Evolutionary conservation across 345 rosid species (phyloP), one percentile per base, ranked within the genome.

Genomic region (Lumnitzera racemosa): DNA sequence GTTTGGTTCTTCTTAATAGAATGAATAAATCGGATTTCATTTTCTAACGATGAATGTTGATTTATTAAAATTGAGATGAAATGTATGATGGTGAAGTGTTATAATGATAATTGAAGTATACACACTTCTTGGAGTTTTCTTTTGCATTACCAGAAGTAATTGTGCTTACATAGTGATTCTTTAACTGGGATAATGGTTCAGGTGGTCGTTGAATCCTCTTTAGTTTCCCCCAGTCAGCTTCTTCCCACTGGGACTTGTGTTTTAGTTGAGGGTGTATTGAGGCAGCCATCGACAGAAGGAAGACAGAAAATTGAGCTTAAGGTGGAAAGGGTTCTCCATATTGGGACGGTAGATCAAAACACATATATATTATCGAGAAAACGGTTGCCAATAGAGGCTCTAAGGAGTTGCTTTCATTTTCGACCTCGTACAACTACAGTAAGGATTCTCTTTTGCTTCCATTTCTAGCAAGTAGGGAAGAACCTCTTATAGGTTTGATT

Each of bases 351-450:
- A 15, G 91, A 87, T 51, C 70, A 68, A 1, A 83, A 74, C 49
- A 81, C 71, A 55, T 92, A 85, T 63, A 71, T 85, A 14, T 69
- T 87, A 24, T 77, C 98, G 0, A 85, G 66, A 82, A 89, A 82
- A 70, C 73, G 88, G 25, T 64, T 92, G 63, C 91, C 96, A 31
- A 68, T 89, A 7, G 91, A 89, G 54, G 59, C 48, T 58, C 63
- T 89, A 41, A 81, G 96, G 72, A 85, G 80, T 51, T 80, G 17
- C 64, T 50, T 90, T 52, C 98, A 92, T 71, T 84, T 92, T 77
- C 80, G 95, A 47, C 87, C 96, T 6, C 87, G 97, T 17, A 87
- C 98, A 31, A 85, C 94, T 27, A 89, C 91, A 55, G 96, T 91
- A 74, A 62, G 54, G 31, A 10, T 14, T 11, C 54, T 36, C 14